Evolutionary conservation across 495 filamentous ascomycete species (phyloP).

Genomic region (Tuber microsphaerosporum): DNA sequence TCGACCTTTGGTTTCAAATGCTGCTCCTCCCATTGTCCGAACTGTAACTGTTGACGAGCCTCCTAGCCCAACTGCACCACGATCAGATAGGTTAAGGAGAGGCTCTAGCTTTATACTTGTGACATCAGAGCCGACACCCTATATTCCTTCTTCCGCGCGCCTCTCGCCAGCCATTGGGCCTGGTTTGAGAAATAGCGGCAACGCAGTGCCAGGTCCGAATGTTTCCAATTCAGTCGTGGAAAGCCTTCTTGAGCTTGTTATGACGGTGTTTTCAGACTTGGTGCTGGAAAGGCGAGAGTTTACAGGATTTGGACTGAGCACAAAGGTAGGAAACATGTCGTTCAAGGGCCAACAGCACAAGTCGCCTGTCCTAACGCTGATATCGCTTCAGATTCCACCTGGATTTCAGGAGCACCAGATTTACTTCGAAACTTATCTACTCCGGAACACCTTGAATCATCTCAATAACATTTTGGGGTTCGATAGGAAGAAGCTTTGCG

Average conservation of each 20-base stretch:
- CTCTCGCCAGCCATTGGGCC: slow-evolving; percentile 53
- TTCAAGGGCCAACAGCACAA: slow-evolving; percentile 30
- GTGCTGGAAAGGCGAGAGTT: slow-evolving; percentile 81
- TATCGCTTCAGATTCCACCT: slow-evolving; percentile 54
- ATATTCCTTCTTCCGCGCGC: slow-evolving; percentile 53
- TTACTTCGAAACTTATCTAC: slow-evolving; percentile 84
- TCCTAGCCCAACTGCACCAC: slow-evolving; percentile 45
- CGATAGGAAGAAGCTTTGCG: slow-evolving; percentile 63
- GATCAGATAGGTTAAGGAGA: slow-evolving; percentile 57
- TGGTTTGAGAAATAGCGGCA: slow-evolving; percentile 28
- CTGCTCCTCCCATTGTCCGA: slow-evolving; percentile 58
- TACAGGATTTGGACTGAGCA: slow-evolving; percentile 73
- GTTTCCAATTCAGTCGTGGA: slow-evolving; percentile 63
- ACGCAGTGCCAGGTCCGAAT: slow-evolving; percentile 46
- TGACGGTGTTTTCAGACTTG: slow-evolving; percentile 74
- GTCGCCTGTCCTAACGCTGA: slow-evolving; percentile 1
- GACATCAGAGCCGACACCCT: slow-evolving; percentile 57
- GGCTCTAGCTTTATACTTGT: slow-evolving; percentile 87
- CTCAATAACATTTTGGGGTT: slow-evolving; percentile 62
- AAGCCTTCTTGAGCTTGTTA: slow-evolving; percentile 63
- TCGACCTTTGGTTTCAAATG: slow-evolving; percentile 52
- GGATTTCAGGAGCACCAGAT: slow-evolving; percentile 90
- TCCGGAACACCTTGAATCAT: slow-evolving; percentile 65
- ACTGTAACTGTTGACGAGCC: slow-evolving; percentile 57
- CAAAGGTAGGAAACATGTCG: slow-evolving; percentile 48